These are phyloP conservation scores for Umbellularia californica DNA, from an alignment of 164 flowering plant species.

Conservation along the genomic window DNA sequence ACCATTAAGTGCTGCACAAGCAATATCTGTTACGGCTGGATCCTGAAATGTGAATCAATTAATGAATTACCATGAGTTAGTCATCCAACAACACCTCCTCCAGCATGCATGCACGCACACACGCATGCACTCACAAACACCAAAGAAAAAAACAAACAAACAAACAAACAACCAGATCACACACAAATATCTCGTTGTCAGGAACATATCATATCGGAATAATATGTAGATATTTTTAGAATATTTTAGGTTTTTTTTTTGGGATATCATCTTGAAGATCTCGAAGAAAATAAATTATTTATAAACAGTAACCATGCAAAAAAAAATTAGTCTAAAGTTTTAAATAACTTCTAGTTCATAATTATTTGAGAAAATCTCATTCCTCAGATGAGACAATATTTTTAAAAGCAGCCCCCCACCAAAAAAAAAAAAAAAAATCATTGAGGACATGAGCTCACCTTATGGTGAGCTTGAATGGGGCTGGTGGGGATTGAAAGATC, in stretches of 20 bases:
- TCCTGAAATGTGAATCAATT: constrained; percentile 39
- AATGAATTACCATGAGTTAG: neutral
- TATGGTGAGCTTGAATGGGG: too few species aligned
- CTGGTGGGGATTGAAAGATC: too few species aligned
- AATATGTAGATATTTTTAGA: too few species aligned
- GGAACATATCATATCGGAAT: too few species aligned
- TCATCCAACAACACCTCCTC: neutral
- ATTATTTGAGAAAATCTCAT: too few species aligned
- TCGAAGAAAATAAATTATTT: neutral
- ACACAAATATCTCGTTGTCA: neutral
- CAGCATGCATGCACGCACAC: too few species aligned
- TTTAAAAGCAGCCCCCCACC: too few species aligned
- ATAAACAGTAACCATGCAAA: neutral
- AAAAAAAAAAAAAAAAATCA: too few species aligned
- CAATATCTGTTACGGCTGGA: constrained; percentile 73
- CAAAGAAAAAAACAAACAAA: neutral
- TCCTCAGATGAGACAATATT: too few species aligned
- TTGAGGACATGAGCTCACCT: too few species aligned
- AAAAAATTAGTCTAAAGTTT: neutral
- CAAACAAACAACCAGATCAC: neutral
- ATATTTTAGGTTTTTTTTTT: too few species aligned
- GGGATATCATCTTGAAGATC: neutral
- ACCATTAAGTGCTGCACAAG: constrained; percentile 83
- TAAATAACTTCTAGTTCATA: neutral
- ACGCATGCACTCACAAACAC: neutral